These are phyloP conservation scores for Cadophora sp. DNA, from an alignment of 2,329 filamentous ascomycete species.

Conservation along the genomic window DNA sequence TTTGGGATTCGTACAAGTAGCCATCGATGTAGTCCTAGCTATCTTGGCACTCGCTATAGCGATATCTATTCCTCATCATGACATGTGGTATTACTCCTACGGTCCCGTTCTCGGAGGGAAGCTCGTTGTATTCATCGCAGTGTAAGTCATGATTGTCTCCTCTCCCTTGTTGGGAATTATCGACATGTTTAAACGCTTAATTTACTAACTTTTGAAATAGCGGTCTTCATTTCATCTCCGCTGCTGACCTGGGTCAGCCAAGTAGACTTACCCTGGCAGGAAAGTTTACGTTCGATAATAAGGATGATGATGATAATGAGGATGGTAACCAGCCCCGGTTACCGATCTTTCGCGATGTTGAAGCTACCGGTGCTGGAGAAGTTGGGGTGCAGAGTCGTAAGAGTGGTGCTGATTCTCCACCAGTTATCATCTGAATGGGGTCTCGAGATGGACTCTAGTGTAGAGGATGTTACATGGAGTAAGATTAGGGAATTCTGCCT, in stretches of 20 bases:
- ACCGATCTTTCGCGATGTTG: constrained; percentile 2
- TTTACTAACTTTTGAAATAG: not conserved
- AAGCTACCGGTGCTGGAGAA: not conserved
- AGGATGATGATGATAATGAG: not conserved
- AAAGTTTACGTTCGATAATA: constrained; percentile 7
- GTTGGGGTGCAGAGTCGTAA: constrained; percentile 3
- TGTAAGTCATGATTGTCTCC: not conserved
- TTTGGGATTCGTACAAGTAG: not conserved
- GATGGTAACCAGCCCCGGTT: not conserved
- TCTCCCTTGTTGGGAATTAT: too few relatives aligned
- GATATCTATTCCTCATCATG: not conserved
- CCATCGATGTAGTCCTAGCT: not conserved
- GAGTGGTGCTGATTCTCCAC: constrained; percentile 9
- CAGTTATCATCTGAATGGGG: not conserved
- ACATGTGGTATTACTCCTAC: not conserved
- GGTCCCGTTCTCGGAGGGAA: not conserved
- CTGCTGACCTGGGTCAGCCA: constrained; percentile 4
- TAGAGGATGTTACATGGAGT: not conserved
- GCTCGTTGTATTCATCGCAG: constrained; percentile 4
- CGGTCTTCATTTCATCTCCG: not conserved
- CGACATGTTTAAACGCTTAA: not conserved
- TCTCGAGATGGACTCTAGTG: not conserved
- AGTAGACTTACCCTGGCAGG: constrained; percentile 4
- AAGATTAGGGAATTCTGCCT: not conserved
- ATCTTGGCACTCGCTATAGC: not conserved